phyloP scores from a whole-genome alignment of 805 yeast species.

The Ogataea glucozyma region DNA sequence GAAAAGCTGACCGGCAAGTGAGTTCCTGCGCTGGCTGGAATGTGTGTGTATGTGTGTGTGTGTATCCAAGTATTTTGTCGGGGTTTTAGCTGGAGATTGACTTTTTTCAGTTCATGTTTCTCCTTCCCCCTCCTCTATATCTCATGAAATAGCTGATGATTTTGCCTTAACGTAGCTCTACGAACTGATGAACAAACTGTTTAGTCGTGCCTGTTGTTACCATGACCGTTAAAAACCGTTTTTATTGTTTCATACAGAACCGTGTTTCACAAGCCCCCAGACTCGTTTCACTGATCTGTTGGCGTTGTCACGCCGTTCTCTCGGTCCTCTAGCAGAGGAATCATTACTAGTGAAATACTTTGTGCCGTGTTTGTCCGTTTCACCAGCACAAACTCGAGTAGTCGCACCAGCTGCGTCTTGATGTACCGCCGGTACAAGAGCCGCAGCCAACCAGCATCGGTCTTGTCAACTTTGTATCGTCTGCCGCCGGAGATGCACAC shows the following conservation, averaged over 20 bases:
- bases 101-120: conserved; percentile 1
- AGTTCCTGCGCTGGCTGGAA: no score
- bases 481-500: conserved; percentile 10
- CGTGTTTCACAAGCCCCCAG: no score
- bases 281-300: no score
- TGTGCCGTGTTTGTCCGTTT: conserved; percentile 21
- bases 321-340: conserved; percentile 17
- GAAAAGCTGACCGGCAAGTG: no score
- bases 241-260: no score
- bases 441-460: background rate
- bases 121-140: background rate
- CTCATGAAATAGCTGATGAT: conserved; percentile 7
- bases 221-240: no score
- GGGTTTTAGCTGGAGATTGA: background rate
- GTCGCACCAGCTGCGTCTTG: conserved; percentile 4
- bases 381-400: conserved; percentile 14
- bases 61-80: no score
- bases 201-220: no score
- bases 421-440: conserved; percentile 1
- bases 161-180: conserved; percentile 3
- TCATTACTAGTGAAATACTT: conserved; percentile 20
- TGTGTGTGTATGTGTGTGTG: no score
- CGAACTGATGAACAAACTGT: no score
- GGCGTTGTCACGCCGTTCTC: conserved; percentile 1
- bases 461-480: background rate